Evolutionary conservation across 1,139 yeast species (phyloP), one percentile per base, ranked within the genome.

Genomic region (Pichia sp.): DNA sequence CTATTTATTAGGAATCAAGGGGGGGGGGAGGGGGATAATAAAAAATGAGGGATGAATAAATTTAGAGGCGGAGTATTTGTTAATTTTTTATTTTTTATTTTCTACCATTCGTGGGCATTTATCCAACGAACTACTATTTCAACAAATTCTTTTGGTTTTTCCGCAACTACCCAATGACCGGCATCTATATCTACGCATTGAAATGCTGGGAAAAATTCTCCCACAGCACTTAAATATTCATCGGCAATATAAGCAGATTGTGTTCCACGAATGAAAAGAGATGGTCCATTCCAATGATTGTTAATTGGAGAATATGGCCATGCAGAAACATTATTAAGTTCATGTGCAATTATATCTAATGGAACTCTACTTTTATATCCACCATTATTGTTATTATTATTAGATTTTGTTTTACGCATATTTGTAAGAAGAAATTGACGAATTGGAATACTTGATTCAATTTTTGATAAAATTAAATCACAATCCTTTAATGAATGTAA

Each of bases 161-260:
- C 95, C 47, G 85, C 78, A 54, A 84, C 84, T 25, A 87, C 76
- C 96, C 97, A 92, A 64, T 92, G 98, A 1, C 97, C 97, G 2
- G 89, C 76, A 26, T 86, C 81, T 29, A 92, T 43, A 56, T 86
- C 96, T 40, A 76, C 11, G 86, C 66, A 49, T 78, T 85, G 59
- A 89, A 89, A 39, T 72, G 69, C 0, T 24, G 97, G 97, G 67
- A 89, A 92, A 57, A 76, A 85, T 47, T 69, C 68, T 1, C 94
- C 95, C 45, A 87, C 82, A 29, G 77, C 79, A 0, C 87, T 82
- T 31, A 89, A 64, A 28, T 76, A 78, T 49, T 89, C 97, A 62
- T 90, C 97, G 0, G 95, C 82, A n/a, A 90, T 81, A 61, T 87
- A 90, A 8, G 69, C 64, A 0, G 96, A 85, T 43, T 78, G 70